These are phyloP conservation scores for Aspergillus diversus DNA, from an alignment of 495 filamentous ascomycete species.

Conservation along the genomic window DNA sequence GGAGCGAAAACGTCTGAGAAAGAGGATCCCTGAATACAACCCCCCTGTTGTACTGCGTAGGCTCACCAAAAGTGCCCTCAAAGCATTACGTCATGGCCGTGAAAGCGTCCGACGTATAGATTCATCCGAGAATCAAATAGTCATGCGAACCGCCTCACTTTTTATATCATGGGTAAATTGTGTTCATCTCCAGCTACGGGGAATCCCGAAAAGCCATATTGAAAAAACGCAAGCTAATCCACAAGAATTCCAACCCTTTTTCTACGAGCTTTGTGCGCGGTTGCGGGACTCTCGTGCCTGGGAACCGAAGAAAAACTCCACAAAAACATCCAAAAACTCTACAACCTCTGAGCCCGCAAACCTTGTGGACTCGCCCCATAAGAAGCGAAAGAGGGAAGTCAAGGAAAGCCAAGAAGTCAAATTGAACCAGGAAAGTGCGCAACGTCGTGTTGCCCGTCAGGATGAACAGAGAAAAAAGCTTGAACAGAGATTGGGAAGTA, in stretches of 20 bases:
- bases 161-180: conserved; percentile 48
- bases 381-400: conserved; percentile 52
- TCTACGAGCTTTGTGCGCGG: conserved; percentile 30
- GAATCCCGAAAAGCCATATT: conserved; percentile 26
- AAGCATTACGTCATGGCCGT: conserved; percentile 16
- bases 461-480: conserved; percentile 53
- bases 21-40: conserved; percentile 22
- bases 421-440: conserved; percentile 49
- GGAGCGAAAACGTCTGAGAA: conserved; percentile 19
- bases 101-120: conserved; percentile 18
- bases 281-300: conserved; percentile 22
- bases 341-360: neutral
- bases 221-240: conserved; percentile 24
- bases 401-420: conserved; percentile 51
- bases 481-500: conserved; percentile 42
- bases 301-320: conserved; percentile 3
- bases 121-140: conserved; percentile 13
- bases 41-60: conserved; percentile 3
- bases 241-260: conserved; percentile 25
- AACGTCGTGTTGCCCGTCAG: conserved; percentile 47
- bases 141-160: conserved; percentile 40
- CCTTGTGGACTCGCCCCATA: conserved; percentile 27
- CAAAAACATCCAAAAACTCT: neutral
- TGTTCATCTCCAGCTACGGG: conserved; percentile 22
- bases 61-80: conserved; percentile 17